These are phyloP conservation scores for Fusarium beomiforme DNA, from an alignment of 2,329 filamentous ascomycete genomes.

Conservation along the genomic window DNA sequence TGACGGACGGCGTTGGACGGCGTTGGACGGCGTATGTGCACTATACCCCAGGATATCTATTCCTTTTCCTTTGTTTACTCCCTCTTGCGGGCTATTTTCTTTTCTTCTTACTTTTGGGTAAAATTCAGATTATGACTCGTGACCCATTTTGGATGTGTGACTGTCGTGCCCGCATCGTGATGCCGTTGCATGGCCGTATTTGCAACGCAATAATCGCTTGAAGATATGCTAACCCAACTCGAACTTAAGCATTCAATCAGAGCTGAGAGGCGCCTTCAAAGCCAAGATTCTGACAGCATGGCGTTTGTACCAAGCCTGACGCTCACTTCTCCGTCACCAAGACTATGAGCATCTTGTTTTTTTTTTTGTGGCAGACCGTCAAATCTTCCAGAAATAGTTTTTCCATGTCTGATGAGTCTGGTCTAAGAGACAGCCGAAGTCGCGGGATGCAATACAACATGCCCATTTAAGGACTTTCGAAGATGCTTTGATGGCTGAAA, in stretches of 20 bases:
- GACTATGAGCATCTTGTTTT: not conserved
- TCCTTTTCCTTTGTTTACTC: conserved; percentile 11
- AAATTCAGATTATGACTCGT: not conserved
- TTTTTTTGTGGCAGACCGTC: not conserved
- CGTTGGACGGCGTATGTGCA: conserved; percentile 29
- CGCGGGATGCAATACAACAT: not conserved
- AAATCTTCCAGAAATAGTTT: not conserved
- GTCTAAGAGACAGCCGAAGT: not conserved
- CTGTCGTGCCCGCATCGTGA: not conserved
- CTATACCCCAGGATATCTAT: conserved; percentile 27
- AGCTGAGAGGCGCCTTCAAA: not conserved
- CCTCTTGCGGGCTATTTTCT: not conserved
- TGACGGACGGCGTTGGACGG: conserved; percentile 20
- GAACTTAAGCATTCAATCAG: not conserved
- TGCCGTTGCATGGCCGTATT: not conserved
- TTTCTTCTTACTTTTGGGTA: not conserved
- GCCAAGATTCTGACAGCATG: not conserved
- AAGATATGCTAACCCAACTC: not conserved
- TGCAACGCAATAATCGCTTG: not conserved
- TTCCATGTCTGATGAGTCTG: not conserved
- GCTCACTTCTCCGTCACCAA: not conserved
- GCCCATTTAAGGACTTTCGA: not conserved
- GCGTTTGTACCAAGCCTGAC: not conserved
- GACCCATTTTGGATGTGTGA: not conserved
- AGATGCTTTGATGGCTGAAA: not conserved